Conservation (phyloP, 257 asterid species). For the Solanum pinnatisectum region DNA sequence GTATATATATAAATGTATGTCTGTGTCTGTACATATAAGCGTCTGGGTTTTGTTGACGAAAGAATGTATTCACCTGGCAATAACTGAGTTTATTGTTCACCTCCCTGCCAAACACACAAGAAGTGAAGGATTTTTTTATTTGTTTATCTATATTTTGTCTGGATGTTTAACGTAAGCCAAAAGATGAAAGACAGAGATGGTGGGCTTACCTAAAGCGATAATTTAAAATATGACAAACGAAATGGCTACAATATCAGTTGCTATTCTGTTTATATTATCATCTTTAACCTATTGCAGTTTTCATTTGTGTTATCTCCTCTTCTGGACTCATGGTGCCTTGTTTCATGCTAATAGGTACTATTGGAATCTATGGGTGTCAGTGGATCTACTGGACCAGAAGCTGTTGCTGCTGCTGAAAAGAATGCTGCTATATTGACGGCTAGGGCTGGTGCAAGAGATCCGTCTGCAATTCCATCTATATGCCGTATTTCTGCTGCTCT, state of each 20-base stretch:
- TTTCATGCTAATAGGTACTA: constrained; percentile 47
- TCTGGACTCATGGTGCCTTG: background rate
- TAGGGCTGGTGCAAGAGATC: constrained; percentile 97
- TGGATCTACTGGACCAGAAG: constrained; percentile 90
- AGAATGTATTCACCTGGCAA: background rate
- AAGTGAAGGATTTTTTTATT: background rate
- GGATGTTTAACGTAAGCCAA: background rate
- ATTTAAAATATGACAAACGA: background rate
- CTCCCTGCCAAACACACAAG: background rate
- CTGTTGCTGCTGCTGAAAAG: constrained; percentile 83
- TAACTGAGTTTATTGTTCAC: background rate
- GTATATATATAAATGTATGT: background rate
- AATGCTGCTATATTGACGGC: constrained; percentile 85
- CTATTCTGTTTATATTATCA: background rate
- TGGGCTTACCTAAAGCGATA: background rate
- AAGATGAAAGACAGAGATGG: background rate
- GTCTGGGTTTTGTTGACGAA: background rate
- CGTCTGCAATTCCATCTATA: constrained; percentile 93
- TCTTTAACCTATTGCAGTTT: background rate
- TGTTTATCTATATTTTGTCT: background rate
- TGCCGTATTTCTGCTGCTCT: constrained; percentile 97
- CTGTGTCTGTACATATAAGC: background rate
- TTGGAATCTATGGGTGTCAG: constrained; percentile 76
- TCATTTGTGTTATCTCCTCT: background rate
- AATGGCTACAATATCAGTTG: background rate